Base-by-base conservation (phyloP, 495 filamentous ascomycete genomes). In the Penicillium angulare region DNA sequence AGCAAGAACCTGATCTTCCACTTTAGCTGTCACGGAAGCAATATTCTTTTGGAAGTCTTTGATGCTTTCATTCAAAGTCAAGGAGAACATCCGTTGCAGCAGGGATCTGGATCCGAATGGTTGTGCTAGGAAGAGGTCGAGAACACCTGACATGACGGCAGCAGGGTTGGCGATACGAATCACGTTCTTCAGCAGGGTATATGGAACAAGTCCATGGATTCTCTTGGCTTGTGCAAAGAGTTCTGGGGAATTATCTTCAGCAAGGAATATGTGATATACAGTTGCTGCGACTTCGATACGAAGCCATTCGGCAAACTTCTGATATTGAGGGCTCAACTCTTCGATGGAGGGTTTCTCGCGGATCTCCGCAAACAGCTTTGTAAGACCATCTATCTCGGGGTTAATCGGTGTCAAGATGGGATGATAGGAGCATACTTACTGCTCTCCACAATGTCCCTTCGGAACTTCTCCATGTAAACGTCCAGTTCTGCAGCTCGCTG, bases 291-390 rank as follows among this genome's bases (percentile, higher is more conserved):
- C 86, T 69, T 98, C 93, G 60, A 98, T 98, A 22, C 95, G 86
- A 41, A 97, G 75, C 93, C 93, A 98, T 68, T 98, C 93, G 22
- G 92, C 92, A 61, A 98, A 98, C 62, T 97, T 97, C 59, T 93
- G 87, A 65, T 97, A 98, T 65, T 97, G 91, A 22, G 93, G 81
- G 59, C 87, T 92, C 18, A 98, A 79, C 55, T 97, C 91, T 53
- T 82, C 79, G 40, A 98, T 89, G 13, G 78, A 88, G 33, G 86
- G 69, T 73, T 97, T 97, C 43, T 88, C 85, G 52, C 85, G 84
- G 63, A 98, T 95, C 67, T 97, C 93, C 49, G 84, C 76, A 68
- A 98, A 96, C 17, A 98, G 84, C 64, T 89, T 93, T 1, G 92
- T 95, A 45, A 98, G 76, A 8, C 93, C 93, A 73, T 97, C 82